Evolutionary conservation across 1,284 basidiomycete species (phyloP), one percentile per base, ranked within the genome.

Genomic region (Rhodotorula mucilaginosa): DNA sequence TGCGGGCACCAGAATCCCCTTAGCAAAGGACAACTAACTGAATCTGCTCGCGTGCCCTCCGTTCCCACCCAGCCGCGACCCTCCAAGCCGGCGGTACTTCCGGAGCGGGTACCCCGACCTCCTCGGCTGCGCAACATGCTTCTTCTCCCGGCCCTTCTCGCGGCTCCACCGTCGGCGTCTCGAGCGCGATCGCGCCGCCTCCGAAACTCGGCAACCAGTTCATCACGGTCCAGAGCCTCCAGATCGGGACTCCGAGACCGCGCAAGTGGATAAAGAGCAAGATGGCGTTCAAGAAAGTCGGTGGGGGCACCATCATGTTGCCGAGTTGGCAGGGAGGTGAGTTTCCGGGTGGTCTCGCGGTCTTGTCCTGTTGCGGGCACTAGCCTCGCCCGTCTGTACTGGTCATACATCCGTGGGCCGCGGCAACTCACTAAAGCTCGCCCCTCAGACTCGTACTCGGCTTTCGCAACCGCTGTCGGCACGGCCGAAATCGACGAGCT

Each of bases 311-410:
- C 2, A 23, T 71, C 21, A 6, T n/a, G 19, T 34, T 71, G 18
- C 39, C 56, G 48, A 61, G 54, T 31, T 74, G 73, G 70, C 67
- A 69, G 49, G 69, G 69, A 19, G 68, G 72, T 73, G 54, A n/a
- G 65, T 64, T 7, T 5, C 12, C 1, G 16, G 3, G 7, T 29
- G 0, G 13, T 4, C 29, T 10, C 29, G 0, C 26, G 44, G 7
- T 7, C 34, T 21, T 44, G 13, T 54, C 49, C 18, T 23, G 18
- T 29, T 12, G 15, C 31, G 16, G 21, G 7, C n/a, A 21, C 15
- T 47, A 18, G n/a, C 23, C 12, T 18, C 46, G 54, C 54, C 31
- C 29, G 29, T 18, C 19, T 46, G 18, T 16, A 34, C 34, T 34
- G 5, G 34, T 34, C 26, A n/a, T n/a, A n/a, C n/a, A n/a, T n/a